These are phyloP conservation scores for carrot (Daucus carota) DNA, from an alignment of 129 eudicot species.

Conservation along the genomic window DH1_v3.0 NC_030384.2:37293001-37293500, in stretches of 20 bases:
- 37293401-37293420: no score
- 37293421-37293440: no score
- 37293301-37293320: neutral
- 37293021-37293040: no score
- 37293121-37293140: constrained; percentile 33
- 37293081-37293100: constrained; percentile 7
- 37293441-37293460: no score
- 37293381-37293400: no score
- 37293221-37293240: constrained; percentile 72
- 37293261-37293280: constrained; percentile 29
- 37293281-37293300: neutral
- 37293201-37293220: constrained; percentile 40
- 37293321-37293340: neutral
- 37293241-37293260: constrained; percentile 93
- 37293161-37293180: constrained; percentile 34
- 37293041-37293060: neutral
- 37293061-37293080: neutral
- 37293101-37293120: constrained; percentile 16
- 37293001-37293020: neutral
- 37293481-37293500: no score
- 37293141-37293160: constrained; percentile 29
- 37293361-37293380: neutral
- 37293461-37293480: no score
- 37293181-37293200: constrained; percentile 44
- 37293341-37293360: neutral